phyloP scores from a whole-genome alignment of 148 eudicot species.

The Salicornia ramosissima region DNA sequence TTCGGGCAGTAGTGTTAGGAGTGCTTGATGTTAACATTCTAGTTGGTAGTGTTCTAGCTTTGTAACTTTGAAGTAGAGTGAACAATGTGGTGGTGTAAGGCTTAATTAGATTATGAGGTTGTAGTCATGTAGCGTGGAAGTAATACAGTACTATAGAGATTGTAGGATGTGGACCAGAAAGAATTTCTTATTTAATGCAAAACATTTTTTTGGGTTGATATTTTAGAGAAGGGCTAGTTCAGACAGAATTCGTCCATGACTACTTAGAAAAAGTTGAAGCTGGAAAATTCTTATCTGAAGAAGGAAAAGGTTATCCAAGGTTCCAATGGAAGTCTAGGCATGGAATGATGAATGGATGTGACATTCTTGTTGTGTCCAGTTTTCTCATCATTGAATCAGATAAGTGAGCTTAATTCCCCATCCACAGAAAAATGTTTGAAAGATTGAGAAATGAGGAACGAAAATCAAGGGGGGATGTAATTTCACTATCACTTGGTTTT shows the following conservation, averaged over 20 bases:
- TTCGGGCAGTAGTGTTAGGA: background rate
- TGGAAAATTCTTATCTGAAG: too few relatives aligned
- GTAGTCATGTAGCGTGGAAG: background rate
- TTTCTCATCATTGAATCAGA: background rate
- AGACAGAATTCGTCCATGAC: too few relatives aligned
- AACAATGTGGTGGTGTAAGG: background rate
- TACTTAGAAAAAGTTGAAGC: too few relatives aligned
- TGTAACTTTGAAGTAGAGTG: background rate
- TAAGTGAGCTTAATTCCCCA: background rate
- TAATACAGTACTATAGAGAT: background rate
- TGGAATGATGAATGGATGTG: background rate
- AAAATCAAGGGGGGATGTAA: too few relatives aligned
- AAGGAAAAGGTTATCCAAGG: too few relatives aligned
- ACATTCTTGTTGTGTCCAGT: conserved; percentile 3
- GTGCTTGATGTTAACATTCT: background rate
- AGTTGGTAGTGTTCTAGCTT: too few relatives aligned
- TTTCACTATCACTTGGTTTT: too few relatives aligned
- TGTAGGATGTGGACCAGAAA: background rate
- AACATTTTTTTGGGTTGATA: background rate
- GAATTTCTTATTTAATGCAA: background rate
- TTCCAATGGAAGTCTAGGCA: background rate
- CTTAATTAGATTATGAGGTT: background rate
- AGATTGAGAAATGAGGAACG: too few relatives aligned
- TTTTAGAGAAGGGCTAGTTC: too few relatives aligned
- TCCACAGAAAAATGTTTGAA: background rate